phyloP scores from a whole-genome alignment of 2,329 filamentous ascomycete species.

The Pyrenophora seminiperda region DNA sequence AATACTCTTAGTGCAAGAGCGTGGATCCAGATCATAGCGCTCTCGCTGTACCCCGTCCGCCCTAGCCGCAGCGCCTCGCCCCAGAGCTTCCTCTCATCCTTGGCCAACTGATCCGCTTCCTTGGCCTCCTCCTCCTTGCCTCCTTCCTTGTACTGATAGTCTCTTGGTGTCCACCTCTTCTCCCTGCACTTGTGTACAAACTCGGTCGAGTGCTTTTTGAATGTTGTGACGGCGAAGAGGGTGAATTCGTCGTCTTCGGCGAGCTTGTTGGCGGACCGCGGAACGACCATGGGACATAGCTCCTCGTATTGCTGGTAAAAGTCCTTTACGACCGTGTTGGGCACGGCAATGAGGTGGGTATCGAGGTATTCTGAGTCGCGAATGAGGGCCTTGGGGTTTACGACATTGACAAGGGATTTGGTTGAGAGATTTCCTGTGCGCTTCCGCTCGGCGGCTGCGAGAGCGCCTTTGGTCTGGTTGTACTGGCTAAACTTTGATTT shows the following conservation, averaged over 20 bases:
- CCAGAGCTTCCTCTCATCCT: conserved; percentile 90
- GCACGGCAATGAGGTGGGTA: conserved; percentile 91
- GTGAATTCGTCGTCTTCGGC: conserved; percentile 88
- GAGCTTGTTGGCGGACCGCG: conserved; percentile 79
- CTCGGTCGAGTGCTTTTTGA: conserved; percentile 87
- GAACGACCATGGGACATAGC: conserved; percentile 87
- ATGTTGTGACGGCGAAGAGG: conserved; percentile 85
- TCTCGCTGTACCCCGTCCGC: conserved; percentile 92
- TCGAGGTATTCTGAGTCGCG: conserved; percentile 95
- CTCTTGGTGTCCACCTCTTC: conserved; percentile 90
- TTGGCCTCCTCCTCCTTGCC: conserved; percentile 86
- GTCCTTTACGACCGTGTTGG: conserved; percentile 78
- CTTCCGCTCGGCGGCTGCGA: conserved; percentile 80
- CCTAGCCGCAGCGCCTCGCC: conserved; percentile 87
- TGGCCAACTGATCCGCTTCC: conserved; percentile 80
- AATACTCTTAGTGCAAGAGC: conserved; percentile 90
- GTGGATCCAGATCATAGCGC: conserved; percentile 95
- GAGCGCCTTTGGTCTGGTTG: conserved; percentile 84
- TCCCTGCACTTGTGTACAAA: conserved; percentile 93
- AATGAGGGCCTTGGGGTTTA: conserved; percentile 74
- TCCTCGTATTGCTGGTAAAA: conserved; percentile 91
- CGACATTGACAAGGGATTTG: conserved; percentile 87
- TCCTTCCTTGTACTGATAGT: conserved; percentile 91
- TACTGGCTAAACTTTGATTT: conserved; percentile 94
- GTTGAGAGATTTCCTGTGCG: conserved; percentile 94